Evolutionary conservation across 306 rosid genomes (phyloP).

Genomic region (Gleditsia sinensis): DNA sequence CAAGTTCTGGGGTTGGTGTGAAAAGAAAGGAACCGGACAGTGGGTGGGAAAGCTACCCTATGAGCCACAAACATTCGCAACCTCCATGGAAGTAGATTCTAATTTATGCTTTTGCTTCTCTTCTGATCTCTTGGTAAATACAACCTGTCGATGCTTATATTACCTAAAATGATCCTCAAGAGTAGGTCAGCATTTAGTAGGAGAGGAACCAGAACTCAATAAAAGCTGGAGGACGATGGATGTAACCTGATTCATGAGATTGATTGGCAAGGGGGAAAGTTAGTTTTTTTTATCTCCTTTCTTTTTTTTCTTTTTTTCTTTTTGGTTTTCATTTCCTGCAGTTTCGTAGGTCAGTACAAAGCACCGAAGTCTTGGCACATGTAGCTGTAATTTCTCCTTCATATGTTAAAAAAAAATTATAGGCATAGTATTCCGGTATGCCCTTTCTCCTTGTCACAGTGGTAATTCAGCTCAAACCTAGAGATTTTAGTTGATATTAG

Average conservation of each 20-base stretch:
- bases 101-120: conserved; percentile 17
- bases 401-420: conserved; percentile 33
- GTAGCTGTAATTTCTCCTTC: conserved; percentile 32
- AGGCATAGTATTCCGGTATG: conserved; percentile 21
- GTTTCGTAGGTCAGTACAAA: conserved; percentile 21
- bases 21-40: conserved; percentile 94
- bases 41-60: conserved; percentile 74
- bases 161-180: conserved; percentile 14
- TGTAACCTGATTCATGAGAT: conserved; percentile 34
- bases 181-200: conserved; percentile 27
- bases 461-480: neutral
- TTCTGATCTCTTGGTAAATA: conserved; percentile 28
- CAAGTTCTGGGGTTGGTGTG: conserved; percentile 66
- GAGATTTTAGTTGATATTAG: neutral
- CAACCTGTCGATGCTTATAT: conserved; percentile 20
- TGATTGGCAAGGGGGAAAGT: conserved; percentile 9
- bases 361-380: conserved; percentile 27
- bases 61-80: conserved; percentile 52
- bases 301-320: neutral
- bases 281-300: neutral
- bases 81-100: conserved; percentile 40
- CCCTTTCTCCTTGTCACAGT: neutral
- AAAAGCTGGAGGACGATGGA: conserved; percentile 26
- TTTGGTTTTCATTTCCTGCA: neutral
- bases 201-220: conserved; percentile 30